Base-by-base conservation (phyloP, 768 basidiomycete species). In the Leccinum boreale region DNA sequence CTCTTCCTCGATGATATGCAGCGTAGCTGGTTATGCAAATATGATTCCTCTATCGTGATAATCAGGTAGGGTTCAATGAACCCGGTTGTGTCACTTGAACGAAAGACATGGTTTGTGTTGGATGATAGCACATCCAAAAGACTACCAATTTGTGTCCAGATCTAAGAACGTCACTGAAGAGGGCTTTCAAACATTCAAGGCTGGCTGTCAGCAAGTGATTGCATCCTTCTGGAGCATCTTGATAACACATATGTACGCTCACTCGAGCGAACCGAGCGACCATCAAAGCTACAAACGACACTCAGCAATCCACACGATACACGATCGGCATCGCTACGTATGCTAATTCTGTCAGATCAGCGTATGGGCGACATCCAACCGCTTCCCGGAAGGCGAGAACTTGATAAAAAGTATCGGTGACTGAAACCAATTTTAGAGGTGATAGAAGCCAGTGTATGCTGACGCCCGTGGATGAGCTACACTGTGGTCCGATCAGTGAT, bases 11-110 rank as follows among this genome's bases (percentile, higher is more conserved):
- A 33, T 33, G 31, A 14, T 14, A 14, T 23, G 83, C 64, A 33
- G 31, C 31, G 14, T 1, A 79, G 79, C 64, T 9, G 83, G 78
- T 0, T 81, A 65, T 14, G 76, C 75, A 59, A 79, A 82, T 3
- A 81, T 73, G 31, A 33, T 3, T 33, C 31, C 5, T 29, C 10
- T 79, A 29, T 44, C 45, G 3, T 29, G 47, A 28, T 26, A 4
- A 23, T 58, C 14, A 50, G 50, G 10, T 6, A 26, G n/a, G 33
- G 33, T 33, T 33, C 4, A 33, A 33, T 33, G 33, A 35, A 6
- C 33, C 33, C 33, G 5, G 33, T 35, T 35, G 33, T 35, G 33
- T 35, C 33, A 35, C 14, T 15, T 2, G 1, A 31, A 54, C 10
- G 10, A 28, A 47, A 19, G 14, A 11, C 4, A 10, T 5, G 10